phyloP scores from a whole-genome alignment of 768 basidiomycete genomes.

The Aureoboletus auriporus region DNA sequence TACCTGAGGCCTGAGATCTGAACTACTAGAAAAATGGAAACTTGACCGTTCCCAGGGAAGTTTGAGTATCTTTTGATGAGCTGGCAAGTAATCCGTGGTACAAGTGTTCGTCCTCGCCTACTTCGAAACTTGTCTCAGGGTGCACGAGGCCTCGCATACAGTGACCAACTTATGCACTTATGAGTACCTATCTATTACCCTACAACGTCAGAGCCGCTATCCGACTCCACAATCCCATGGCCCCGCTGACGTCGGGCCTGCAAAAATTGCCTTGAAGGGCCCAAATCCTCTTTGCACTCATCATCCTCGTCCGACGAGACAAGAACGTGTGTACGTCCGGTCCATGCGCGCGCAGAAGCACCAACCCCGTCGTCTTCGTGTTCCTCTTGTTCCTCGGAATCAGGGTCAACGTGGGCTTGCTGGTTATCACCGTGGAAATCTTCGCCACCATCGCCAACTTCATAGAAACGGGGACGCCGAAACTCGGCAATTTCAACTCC shows the following conservation, averaged over 20 bases:
- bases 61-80: too few species aligned
- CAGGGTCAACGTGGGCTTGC: not conserved
- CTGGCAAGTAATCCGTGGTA: too few species aligned
- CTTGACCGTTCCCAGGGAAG: too few species aligned
- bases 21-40: too few species aligned
- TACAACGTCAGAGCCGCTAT: conserved; percentile 16
- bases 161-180: not conserved
- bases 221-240: conserved; percentile 16
- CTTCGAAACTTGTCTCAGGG: too few species aligned
- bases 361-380: not conserved
- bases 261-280: not conserved
- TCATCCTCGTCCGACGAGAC: conserved; percentile 21
- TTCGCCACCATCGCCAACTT: conserved; percentile 16
- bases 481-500: not conserved
- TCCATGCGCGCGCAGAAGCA: not conserved
- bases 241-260: not conserved
- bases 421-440: conserved; percentile 1
- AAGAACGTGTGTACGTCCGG: not conserved
- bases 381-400: conserved; percentile 13
- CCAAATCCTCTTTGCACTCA: not conserved
- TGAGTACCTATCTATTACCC: not conserved
- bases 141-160: too few species aligned
- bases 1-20: too few species aligned
- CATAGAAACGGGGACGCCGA: conserved; percentile 21
- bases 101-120: too few species aligned